Evolutionary conservation across 768 basidiomycete species (phyloP).

Genomic region (Russula olivacea): DNA sequence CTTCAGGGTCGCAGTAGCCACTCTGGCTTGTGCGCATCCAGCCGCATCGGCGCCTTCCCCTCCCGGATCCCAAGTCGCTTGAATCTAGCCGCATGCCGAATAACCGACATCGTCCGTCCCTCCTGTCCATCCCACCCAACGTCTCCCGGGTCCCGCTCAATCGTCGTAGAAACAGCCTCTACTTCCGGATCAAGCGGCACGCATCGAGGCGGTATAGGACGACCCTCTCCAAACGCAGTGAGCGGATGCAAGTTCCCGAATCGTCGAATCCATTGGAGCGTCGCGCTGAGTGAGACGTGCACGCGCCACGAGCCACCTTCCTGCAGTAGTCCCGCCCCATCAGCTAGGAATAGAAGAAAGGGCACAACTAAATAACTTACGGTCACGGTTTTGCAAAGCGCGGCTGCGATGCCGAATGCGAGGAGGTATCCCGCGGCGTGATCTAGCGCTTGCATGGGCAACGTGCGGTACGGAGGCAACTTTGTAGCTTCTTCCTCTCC

Average conservation of each 20-base stretch:
- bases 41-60: slow-evolving; percentile 23
- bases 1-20: slow-evolving; percentile 29
- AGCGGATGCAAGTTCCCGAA: slow-evolving; percentile 42
- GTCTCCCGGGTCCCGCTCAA: slow-evolving; percentile 18
- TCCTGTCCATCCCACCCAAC: not conserved
- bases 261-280: slow-evolving; percentile 52
- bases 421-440: slow-evolving; percentile 55
- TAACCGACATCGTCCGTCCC: slow-evolving; percentile 9
- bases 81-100: slow-evolving; percentile 22
- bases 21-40: slow-evolving; percentile 25
- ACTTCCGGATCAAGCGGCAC: slow-evolving; percentile 38
- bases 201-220: slow-evolving; percentile 36
- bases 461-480: slow-evolving; percentile 31
- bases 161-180: slow-evolving; percentile 27
- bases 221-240: slow-evolving; percentile 38
- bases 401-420: slow-evolving; percentile 53
- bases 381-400: slow-evolving; percentile 46
- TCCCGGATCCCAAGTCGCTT: slow-evolving; percentile 20
- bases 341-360: not conserved
- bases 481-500: slow-evolving; percentile 23
- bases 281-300: slow-evolving; percentile 50
- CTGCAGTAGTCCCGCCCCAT: slow-evolving; percentile 29
- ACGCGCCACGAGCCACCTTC: slow-evolving; percentile 60
- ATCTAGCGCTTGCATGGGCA: slow-evolving; percentile 57
- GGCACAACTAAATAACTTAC: slow-evolving; percentile 29